Evolutionary conservation across 345 rosid species (phyloP), one percentile per base, ranked within the genome.

Genomic region (Carallia brachiata): DNA sequence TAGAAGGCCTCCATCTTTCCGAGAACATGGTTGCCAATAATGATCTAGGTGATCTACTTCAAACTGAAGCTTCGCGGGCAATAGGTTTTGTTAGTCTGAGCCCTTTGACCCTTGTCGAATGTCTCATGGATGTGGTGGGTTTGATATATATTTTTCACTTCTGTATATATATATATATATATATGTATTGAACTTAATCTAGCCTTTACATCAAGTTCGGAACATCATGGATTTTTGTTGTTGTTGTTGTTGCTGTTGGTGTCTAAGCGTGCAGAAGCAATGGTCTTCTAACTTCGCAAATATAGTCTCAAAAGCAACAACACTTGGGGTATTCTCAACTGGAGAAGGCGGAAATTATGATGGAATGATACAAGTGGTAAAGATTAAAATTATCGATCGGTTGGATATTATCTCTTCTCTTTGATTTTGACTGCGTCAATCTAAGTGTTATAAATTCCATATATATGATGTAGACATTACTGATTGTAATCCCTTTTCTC

Each of bases 361-460:
- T 39, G 89, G 81, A 15, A 62, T 68, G 58, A 27, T 85, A 34
- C 80, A 77, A 82, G 81, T 86, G 87, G 93, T 89, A 86, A 66
- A 52, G 31, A 23, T 13, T 52, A 5, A 36, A 8, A 58, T 13
- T 47, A 56, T 3, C 55, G 10, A 13, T 52, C 12, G 4, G 18
- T 32, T 36, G 4, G 15, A 7, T 52, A 27, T 52, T 23, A 23
- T 58, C 28, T 36, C 28, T 10, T 52, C n/a, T 52, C 55, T 13
- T 52, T n/a, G 16, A 1, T 52, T 13, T 17, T 17, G n/a, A 52
- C 55, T 52, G 55, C 16, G 13, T 17, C 55, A 52, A 13, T 52
- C 55, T 10, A 52, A 52, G 16, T 52, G 55, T 4, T 16, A 52
- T 52, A 52, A 5, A 52, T 13, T 32, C 34, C 34, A 32, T 32